Percentiles rank a stretch among this genome's conserved stretches.
Evolutionary conservation across 2,329 filamentous ascomycete genomes (phyloP).

Genomic region (Sporothrix pallida): DNA sequence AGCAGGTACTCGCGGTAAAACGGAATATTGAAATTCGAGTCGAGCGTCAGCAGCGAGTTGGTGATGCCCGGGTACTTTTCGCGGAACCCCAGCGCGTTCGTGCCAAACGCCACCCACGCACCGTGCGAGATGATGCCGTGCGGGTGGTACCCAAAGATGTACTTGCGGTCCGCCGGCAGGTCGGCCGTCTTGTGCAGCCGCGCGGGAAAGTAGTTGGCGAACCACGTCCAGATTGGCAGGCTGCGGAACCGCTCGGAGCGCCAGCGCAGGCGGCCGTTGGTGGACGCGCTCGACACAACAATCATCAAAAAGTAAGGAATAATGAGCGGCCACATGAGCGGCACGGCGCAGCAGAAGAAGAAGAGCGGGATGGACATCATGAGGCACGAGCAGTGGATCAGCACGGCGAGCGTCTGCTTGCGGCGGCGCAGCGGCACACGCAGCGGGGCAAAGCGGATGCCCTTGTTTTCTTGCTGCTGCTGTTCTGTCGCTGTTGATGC

Average conservation of each 20-base stretch:
- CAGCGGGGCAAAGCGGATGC: conserved; percentile 84
- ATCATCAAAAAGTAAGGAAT: conserved; percentile 82
- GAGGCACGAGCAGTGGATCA: conserved; percentile 75
- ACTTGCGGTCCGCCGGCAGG: conserved; percentile 82
- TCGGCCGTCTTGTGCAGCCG: conserved; percentile 82
- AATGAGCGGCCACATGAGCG: conserved; percentile 83
- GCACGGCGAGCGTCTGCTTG: conserved; percentile 77
- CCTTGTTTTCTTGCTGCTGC: neutral
- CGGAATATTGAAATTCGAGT: conserved; percentile 92
- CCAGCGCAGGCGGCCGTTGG: conserved; percentile 74
- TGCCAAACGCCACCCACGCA: conserved; percentile 90
- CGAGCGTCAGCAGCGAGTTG: conserved; percentile 91
- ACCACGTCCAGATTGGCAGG: conserved; percentile 81
- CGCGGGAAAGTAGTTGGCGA: conserved; percentile 91
- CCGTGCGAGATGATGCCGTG: conserved; percentile 95
- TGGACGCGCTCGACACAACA: conserved; percentile 77
- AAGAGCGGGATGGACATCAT: conserved; percentile 76
- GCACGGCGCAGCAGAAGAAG: conserved; percentile 89
- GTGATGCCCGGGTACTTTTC: conserved; percentile 93
- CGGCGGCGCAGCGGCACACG: conserved; percentile 73
- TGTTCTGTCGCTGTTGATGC: neutral
- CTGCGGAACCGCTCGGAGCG: conserved; percentile 77
- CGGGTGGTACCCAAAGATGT: conserved; percentile 96
- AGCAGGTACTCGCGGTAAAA: conserved; percentile 95
- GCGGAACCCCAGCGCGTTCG: conserved; percentile 85